phyloP scores from a whole-genome alignment of 2,329 filamentous ascomycete species.

The Cladosporium halotolerans region DNA sequence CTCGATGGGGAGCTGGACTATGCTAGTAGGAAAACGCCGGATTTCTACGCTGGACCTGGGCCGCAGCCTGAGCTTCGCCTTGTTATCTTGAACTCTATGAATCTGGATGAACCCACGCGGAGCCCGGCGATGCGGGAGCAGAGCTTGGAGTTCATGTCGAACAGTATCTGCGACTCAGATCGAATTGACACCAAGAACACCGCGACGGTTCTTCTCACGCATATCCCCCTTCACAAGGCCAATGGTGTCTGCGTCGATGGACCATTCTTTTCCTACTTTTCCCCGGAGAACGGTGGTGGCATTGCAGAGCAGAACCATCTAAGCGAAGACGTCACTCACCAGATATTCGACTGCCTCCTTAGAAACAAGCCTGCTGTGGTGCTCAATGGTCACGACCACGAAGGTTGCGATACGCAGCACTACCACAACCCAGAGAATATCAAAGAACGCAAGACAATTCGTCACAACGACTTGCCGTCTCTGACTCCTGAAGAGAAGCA shows the following conservation, averaged over 20 bases:
- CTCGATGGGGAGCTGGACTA: slow-evolving; percentile 10
- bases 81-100: slow-evolving; percentile 85
- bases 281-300: slow-evolving; percentile 56
- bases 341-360: slow-evolving; percentile 62
- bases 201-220: slow-evolving; percentile 81
- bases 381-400: slow-evolving; percentile 90
- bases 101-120: slow-evolving; percentile 77
- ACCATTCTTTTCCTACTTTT: slow-evolving; percentile 76
- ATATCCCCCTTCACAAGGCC: slow-evolving; percentile 83
- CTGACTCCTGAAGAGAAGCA: not conserved
- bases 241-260: slow-evolving; percentile 75
- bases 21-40: not conserved
- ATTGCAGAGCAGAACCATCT: slow-evolving; percentile 90
- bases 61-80: slow-evolving; percentile 65
- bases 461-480: not conserved
- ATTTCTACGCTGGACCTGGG: slow-evolving; percentile 4
- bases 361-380: slow-evolving; percentile 65
- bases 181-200: slow-evolving; percentile 33
- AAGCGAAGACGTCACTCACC: slow-evolving; percentile 58
- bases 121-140: slow-evolving; percentile 61
- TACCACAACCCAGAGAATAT: slow-evolving; percentile 34
- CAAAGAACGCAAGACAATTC: not conserved
- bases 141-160: slow-evolving; percentile 72
- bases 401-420: slow-evolving; percentile 86
- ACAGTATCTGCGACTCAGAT: slow-evolving; percentile 15